phyloP scores from a whole-genome alignment of 2,329 filamentous ascomycete species.

The Sarocladium brachiariae region DNA sequence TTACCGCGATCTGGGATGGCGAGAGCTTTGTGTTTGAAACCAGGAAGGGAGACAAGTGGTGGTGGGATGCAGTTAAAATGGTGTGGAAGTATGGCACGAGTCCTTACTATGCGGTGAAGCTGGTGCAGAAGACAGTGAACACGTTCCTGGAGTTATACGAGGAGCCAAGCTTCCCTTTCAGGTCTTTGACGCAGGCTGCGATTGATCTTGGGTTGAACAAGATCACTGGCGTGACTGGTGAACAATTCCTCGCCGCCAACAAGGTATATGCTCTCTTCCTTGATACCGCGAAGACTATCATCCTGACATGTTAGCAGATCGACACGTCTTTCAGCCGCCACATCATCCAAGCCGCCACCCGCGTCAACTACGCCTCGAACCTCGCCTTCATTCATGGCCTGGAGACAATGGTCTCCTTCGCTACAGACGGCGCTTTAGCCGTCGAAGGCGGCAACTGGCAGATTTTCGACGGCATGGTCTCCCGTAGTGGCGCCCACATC shows the following conservation, averaged over 20 bases:
- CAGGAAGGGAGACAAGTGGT: conserved; percentile 52
- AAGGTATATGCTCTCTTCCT: conserved; percentile 31
- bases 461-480: conserved; percentile 81
- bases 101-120: conserved; percentile 63
- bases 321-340: conserved; percentile 63
- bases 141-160: conserved; percentile 78
- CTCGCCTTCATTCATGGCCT: conserved; percentile 79
- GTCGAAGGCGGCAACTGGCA: conserved; percentile 86
- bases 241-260: conserved; percentile 62
- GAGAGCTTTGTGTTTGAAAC: conserved; percentile 63
- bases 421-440: conserved; percentile 73
- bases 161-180: conserved; percentile 75
- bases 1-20: conserved; percentile 82
- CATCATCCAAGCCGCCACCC: conserved; percentile 81
- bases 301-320: conserved; percentile 36
- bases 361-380: conserved; percentile 94
- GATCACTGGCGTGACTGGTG: conserved; percentile 64
- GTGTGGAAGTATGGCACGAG: conserved; percentile 80
- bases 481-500: conserved; percentile 53
- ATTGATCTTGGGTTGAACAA: conserved; percentile 60
- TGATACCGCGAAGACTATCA: not conserved
- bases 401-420: conserved; percentile 87
- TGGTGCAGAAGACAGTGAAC: conserved; percentile 65
- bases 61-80: conserved; percentile 75
- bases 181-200: conserved; percentile 62